A percentile compares a stretch with the other conserved stretches of the same genome.
Conservation (phyloP, 176 grass and related monocot species). For the Miscanthus lutarioriparius region DNA sequence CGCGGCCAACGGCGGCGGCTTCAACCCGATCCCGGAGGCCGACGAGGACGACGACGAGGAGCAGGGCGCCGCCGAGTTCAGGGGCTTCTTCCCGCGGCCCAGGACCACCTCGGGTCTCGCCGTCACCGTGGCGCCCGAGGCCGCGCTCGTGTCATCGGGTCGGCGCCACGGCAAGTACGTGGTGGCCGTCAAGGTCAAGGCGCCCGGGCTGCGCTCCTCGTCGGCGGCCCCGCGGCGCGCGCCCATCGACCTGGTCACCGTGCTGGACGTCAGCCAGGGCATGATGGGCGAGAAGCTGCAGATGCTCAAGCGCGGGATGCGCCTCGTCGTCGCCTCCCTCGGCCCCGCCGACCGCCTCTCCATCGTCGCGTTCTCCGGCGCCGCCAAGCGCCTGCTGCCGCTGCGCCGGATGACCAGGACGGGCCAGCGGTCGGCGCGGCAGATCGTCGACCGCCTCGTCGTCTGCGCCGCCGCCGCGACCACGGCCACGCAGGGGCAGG, state of each 20-base stretch:
- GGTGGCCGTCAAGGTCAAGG: conserved; percentile 79
- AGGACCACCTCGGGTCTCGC: conserved; percentile 28
- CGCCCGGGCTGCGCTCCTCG: conserved; percentile 47
- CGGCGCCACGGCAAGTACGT: conserved; percentile 76
- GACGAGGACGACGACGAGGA: conserved; percentile 53
- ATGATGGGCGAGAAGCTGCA: conserved; percentile 92
- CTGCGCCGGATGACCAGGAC: conserved; percentile 78
- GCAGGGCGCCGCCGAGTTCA: conserved; percentile 38
- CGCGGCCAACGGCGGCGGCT: conserved; percentile 39
- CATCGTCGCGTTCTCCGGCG: conserved; percentile 83
- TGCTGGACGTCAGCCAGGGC: conserved; percentile 84
- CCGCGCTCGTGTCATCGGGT: conserved; percentile 59
- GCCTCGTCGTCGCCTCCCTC: conserved; percentile 68
- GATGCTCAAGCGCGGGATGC: conserved; percentile 85
- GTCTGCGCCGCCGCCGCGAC: conserved; percentile 29
- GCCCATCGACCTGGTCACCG: conserved; percentile 84
- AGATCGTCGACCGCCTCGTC: conserved; percentile 84
- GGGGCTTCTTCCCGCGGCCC: conserved; percentile 36
- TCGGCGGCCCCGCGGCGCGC: conserved; percentile 29
- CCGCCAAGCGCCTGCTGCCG: conserved; percentile 79
- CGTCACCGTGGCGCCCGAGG: conserved; percentile 57
- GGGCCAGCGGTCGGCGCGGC: conserved; percentile 75
- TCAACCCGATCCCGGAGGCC: conserved; percentile 92
- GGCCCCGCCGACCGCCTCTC: conserved; percentile 78
- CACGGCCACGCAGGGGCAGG: conserved; percentile 25